These are phyloP conservation scores for Fistulifera pelliculosa DNA, from an alignment of 108 stramenopile species.

Conservation along the genomic window DNA sequence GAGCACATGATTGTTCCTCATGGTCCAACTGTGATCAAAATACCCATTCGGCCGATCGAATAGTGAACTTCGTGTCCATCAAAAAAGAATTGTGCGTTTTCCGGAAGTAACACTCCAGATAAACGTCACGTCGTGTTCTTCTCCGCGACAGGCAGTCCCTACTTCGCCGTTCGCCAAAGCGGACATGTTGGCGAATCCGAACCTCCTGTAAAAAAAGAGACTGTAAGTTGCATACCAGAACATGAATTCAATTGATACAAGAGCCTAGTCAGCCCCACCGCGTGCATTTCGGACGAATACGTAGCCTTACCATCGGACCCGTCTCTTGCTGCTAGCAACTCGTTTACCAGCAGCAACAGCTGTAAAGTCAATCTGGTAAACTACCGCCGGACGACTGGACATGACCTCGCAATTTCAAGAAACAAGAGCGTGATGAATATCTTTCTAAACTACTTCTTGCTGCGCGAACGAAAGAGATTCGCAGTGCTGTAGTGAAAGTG, in stretches of 20 bases:
- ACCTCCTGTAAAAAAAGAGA: slow-evolving; percentile 37
- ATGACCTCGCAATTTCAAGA: too few species aligned
- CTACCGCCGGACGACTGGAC: neutral
- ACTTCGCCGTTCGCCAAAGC: slow-evolving; percentile 61
- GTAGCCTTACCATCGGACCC: slow-evolving; percentile 48
- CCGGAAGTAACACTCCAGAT: slow-evolving; percentile 84
- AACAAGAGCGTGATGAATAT: too few species aligned
- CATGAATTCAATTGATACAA: neutral
- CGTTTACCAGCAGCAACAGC: slow-evolving; percentile 53
- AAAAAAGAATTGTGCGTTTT: slow-evolving; percentile 60
- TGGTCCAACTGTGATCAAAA: slow-evolving; percentile 45
- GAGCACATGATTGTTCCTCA: slow-evolving; percentile 36
- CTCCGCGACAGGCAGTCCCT: slow-evolving; percentile 81
- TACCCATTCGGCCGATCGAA: slow-evolving; percentile 36
- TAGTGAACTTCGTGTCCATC: slow-evolving; percentile 75
- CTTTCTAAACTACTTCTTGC: too few species aligned
- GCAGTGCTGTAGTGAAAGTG: too few species aligned
- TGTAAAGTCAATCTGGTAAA: slow-evolving; percentile 65
- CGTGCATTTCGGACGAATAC: too few species aligned
- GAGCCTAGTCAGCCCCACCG: neutral
- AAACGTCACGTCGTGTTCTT: slow-evolving; percentile 81
- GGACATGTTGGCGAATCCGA: slow-evolving; percentile 73
- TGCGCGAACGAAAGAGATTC: too few species aligned
- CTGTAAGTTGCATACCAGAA: neutral
- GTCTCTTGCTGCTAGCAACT: slow-evolving; percentile 47